Conservation (phyloP, 306 rosid genomes). For the Cicer arietinum region DNA sequence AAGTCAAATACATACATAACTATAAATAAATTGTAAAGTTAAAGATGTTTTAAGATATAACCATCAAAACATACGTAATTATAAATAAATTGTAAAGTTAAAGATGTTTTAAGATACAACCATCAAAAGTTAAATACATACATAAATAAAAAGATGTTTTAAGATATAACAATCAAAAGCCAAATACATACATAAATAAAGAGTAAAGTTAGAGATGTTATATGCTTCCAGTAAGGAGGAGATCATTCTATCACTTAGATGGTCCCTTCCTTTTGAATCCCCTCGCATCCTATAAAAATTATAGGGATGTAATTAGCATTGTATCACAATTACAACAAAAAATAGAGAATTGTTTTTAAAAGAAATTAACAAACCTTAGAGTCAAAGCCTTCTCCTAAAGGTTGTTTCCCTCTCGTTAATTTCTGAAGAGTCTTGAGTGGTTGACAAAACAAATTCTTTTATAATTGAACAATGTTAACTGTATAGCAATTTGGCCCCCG, state of each 20-base stretch:
- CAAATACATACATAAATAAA: too few relatives aligned
- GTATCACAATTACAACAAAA: not conserved
- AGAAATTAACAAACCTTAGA: not conserved
- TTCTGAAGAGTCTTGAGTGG: not conserved
- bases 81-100: not conserved
- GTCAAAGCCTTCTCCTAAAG: not conserved
- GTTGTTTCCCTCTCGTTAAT: not conserved
- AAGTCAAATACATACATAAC: too few relatives aligned
- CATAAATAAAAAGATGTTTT: too few relatives aligned
- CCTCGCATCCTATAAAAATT: not conserved
- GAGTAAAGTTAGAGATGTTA: too few relatives aligned
- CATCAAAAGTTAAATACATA: too few relatives aligned
- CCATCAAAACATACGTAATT: not conserved
- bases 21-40: too few relatives aligned
- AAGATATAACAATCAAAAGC: too few relatives aligned
- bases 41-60: too few relatives aligned
- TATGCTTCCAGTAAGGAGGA: not conserved
- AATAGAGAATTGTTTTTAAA: not conserved
- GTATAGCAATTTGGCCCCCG: not conserved
- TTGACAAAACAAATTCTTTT: not conserved
- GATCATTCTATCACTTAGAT: not conserved
- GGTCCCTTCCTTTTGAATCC: not conserved
- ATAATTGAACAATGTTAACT: not conserved
- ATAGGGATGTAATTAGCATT: not conserved
- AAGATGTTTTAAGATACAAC: too few relatives aligned